These are phyloP conservation scores for Pterocarpus macrocarpus DNA, from an alignment of 306 rosid species.

Conservation along the genomic window DNA sequence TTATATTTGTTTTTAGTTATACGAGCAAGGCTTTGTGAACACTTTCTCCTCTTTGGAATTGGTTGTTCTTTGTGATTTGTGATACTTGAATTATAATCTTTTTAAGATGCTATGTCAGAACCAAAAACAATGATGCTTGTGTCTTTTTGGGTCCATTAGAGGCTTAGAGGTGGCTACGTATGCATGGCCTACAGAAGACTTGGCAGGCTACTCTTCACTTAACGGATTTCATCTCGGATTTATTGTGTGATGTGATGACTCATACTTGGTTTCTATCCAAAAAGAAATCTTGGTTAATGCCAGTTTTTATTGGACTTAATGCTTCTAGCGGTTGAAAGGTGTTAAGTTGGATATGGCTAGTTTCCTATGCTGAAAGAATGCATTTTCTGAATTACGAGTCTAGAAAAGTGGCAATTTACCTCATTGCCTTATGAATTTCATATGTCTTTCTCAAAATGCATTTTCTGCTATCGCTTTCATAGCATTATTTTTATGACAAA, in stretches of 20 bases:
- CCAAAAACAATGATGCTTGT: neutral
- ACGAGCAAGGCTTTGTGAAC: neutral
- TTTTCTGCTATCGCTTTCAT: neutral
- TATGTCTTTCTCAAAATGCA: neutral
- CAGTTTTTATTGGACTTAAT: neutral
- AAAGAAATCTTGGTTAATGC: neutral
- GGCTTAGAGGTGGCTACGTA: neutral
- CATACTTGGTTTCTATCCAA: neutral
- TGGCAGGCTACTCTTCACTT: neutral
- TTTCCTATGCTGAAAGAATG: neutral
- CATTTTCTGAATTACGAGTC: neutral
- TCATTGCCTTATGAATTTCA: neutral
- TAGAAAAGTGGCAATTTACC: neutral
- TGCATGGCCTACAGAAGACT: neutral
- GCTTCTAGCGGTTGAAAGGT: neutral
- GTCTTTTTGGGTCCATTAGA: neutral
- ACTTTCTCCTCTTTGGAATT: slow-evolving; percentile 3
- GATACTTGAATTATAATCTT: slow-evolving; percentile 10
- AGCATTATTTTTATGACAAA: too few species aligned
- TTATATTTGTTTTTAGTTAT: neutral
- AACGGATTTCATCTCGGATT: too few species aligned
- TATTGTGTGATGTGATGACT: neutral
- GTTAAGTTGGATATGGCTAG: neutral
- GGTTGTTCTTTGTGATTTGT: slow-evolving; percentile 4
- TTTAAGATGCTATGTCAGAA: neutral